A percentile compares a stretch with the other conserved stretches of the same genome.
These are phyloP conservation scores for Arachis stenosperma DNA, from an alignment of 306 rosid genomes.

Conservation along the genomic window DNA sequence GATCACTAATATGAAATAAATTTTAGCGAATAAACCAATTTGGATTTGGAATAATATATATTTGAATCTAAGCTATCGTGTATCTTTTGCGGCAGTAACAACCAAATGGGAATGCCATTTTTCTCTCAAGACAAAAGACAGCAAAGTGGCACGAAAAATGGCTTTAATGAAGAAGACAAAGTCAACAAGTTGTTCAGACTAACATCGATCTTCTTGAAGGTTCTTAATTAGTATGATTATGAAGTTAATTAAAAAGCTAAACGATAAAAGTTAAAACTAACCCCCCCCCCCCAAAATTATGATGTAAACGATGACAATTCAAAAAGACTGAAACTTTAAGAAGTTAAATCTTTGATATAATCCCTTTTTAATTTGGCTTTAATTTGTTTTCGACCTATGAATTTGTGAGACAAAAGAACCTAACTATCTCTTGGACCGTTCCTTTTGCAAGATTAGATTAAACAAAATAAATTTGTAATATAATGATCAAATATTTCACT, in stretches of 20 bases:
- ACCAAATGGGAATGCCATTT: conserved; percentile 43
- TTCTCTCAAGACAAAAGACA: conserved; percentile 44
- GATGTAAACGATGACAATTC: conserved; percentile 18
- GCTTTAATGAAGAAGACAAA: conserved; percentile 43
- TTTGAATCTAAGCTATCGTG: neutral
- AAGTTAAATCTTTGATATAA: conserved; percentile 46
- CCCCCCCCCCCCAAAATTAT: neutral
- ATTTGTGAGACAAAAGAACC: conserved; percentile 29
- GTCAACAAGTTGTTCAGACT: conserved; percentile 31
- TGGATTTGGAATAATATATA: neutral
- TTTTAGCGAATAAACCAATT: neutral
- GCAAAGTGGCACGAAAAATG: conserved; percentile 39
- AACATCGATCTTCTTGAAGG: conserved; percentile 26
- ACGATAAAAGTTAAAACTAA: conserved; percentile 20
- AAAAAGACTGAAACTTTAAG: conserved; percentile 45
- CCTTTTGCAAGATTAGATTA: conserved; percentile 25
- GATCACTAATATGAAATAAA: neutral
- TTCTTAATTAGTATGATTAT: neutral
- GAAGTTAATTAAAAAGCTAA: conserved; percentile 30
- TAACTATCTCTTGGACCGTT: conserved; percentile 7
- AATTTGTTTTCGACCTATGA: conserved; percentile 37
- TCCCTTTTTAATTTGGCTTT: conserved; percentile 25
- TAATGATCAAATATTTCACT: conserved; percentile 29
- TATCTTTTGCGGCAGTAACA: conserved; percentile 16
- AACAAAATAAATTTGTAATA: neutral